Base-by-base conservation (phyloP, 2,329 filamentous ascomycete genomes). In the Helicocarpus griseus region DNA sequence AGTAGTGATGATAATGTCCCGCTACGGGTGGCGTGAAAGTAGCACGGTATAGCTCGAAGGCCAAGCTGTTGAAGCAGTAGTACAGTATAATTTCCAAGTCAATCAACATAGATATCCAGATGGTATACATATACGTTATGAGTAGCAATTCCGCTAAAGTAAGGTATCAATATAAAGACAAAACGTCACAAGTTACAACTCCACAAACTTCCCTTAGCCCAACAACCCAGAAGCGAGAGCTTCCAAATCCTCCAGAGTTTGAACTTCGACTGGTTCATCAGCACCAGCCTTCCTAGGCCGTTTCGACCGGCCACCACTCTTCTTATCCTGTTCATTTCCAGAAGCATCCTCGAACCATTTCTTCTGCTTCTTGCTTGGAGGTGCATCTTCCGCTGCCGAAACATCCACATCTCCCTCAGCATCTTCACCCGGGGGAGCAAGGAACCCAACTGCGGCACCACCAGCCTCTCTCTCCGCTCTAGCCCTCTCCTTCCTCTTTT, bases 191-290 rank as follows among this genome's bases (percentile, higher is more conserved):
- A 44, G 28, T 17, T 44, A 44, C 40, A 44, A 5, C n/a, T 22
- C 28, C 8, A 21, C 6, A 26, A 38, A 5, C 9, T 38, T 48
- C 45, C 8, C 48, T 62, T 52, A 69, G 29, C 60, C 65, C 58
- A 74, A 60, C 50, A 74, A 57, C 9, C 71, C 72, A 53, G 66
- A 70, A 49, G 72, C 72, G 62, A 75, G 54, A 49, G 70, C 68
- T 57, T 75, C 72, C 62, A 75, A 56, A 63, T 75, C 72, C 53
- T 71, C 71, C 60, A 74, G 51, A n/a, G 72, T 74, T 53, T 71
- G 62, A 58, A 72, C 67, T 49, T 63, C 62, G 13, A 56, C 58
- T n/a, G 66, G 59, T 49, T 59, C 58, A 19, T 54, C 55, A 17
- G 54, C 45, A n/a, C 35, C 49, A 26, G 43, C 24, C 44, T 52